Evolutionary conservation across 331 rosid species (phyloP), one percentile per base, ranked within the genome.

Genomic region (Stylosanthes scabra): DNA sequence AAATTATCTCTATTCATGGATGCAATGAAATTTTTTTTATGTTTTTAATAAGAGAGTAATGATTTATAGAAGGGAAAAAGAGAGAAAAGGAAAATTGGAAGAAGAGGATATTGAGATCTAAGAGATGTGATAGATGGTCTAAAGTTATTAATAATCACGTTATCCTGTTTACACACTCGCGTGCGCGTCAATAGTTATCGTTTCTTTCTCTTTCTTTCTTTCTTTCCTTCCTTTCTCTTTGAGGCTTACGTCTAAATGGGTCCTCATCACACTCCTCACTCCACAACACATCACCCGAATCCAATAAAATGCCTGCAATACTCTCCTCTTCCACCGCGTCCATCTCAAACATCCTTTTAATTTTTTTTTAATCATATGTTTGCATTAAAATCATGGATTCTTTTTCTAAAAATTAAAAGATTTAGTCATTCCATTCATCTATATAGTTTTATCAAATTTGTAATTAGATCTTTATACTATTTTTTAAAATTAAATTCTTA

Each of bases 121-220:
- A 42, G 77, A 64, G 88, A 80, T 77, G 85, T 83, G 85, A 82
- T 74, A 8, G 74, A n/a, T 66, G 80, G 84, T 75, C 74, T 8
- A 81, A 73, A 63, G 78, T 37, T 12, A 15, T 59, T 60, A 73
- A 73, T 79, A 28, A 79, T 79, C 70, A 60, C 31, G 52, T 79
- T 73, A 74, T 74, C 58, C 68, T 74, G 59, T 39, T 59, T 51
- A n/a, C 47, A 83, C 80, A n/a, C 3, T 80, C 85, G 97, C 97
- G 92, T 91, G 97, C 91, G 58, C 11, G 20, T 88, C 78, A 85
- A 91, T 83, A 91, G 92, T 62, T 20, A 20, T 20, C 25, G 25
- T 20, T 20, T 20, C 25, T 20, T 20, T 20, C 25, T 20, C 25
- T 20, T 20, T 20, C 25, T 20, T 20, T 20, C 25, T 20, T 20